These are phyloP conservation scores for Dysphania ambrosioides DNA, from an alignment of 148 eudicot species.

Conservation along the genomic window DNA sequence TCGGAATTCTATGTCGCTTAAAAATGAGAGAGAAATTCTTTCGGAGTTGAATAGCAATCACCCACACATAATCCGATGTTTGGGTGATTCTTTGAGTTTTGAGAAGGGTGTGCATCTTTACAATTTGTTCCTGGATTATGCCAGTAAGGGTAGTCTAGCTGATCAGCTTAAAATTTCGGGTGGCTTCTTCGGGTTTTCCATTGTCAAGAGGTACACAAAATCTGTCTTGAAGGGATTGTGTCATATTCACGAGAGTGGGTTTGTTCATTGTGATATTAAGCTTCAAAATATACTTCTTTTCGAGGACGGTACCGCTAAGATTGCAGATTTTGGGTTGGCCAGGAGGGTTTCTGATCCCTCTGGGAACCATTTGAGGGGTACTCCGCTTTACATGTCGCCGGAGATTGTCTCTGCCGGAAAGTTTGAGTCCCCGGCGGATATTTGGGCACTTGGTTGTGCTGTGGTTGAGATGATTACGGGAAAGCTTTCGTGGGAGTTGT, in stretches of 20 bases:
- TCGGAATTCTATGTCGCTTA: conserved; percentile 37
- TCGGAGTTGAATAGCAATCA: conserved; percentile 34
- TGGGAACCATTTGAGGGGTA: conserved; percentile 58
- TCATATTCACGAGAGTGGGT: conserved; percentile 53
- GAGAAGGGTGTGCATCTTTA: conserved; percentile 48
- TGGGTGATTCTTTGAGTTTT: conserved; percentile 41
- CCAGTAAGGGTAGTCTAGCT: conserved; percentile 47
- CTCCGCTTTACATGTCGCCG: conserved; percentile 94
- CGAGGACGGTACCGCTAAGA: conserved; percentile 35
- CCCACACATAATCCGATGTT: conserved; percentile 41
- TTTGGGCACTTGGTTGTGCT: conserved; percentile 86
- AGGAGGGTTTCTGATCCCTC: conserved; percentile 25
- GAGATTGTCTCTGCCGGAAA: conserved; percentile 53
- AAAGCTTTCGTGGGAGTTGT: conserved; percentile 36
- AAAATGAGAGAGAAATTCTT: conserved; percentile 54
- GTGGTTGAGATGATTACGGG: conserved; percentile 66
- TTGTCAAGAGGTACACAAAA: conserved; percentile 41
- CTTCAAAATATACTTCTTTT: conserved; percentile 56
- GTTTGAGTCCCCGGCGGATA: conserved; percentile 54
- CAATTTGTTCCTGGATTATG: conserved; percentile 72
- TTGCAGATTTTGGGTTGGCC: conserved; percentile 85
- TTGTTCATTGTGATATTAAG: conserved; percentile 79
- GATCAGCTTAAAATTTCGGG: conserved; percentile 34
- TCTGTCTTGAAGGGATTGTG: conserved; percentile 50
- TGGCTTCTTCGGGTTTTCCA: conserved; percentile 30